phyloP scores from a whole-genome alignment of 148 eudicot genomes.

The Rhododendron mucronatum region DNA sequence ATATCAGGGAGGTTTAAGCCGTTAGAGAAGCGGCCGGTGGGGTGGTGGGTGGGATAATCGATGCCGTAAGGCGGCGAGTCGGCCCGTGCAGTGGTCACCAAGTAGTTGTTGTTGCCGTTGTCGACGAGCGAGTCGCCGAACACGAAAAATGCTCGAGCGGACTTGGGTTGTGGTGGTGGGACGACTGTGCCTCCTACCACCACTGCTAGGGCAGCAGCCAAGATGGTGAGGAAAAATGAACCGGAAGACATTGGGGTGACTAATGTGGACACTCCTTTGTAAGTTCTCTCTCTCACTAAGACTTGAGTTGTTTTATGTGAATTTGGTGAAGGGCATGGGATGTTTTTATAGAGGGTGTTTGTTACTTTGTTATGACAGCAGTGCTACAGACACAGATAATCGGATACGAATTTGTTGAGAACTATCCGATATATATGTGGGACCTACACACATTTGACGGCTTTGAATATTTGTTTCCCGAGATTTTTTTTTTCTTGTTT shows the following conservation, averaged over 20 bases:
- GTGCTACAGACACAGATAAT: not conserved
- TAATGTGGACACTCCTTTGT: not conserved
- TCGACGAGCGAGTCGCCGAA: constrained; percentile 82
- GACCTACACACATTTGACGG: not conserved
- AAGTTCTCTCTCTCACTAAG: not conserved
- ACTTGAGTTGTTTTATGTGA: not conserved
- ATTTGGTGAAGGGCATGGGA: not conserved
- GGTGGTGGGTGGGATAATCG: constrained; percentile 55
- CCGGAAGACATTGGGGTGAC: not conserved
- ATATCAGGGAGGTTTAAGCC: constrained; percentile 63
- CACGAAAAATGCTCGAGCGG: constrained; percentile 64
- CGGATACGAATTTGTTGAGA: not conserved
- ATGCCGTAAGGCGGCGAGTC: constrained; percentile 71
- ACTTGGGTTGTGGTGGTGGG: constrained; percentile 21
- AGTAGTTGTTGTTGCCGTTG: constrained; percentile 73
- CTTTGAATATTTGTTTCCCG: not conserved
- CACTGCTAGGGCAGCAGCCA: not conserved
- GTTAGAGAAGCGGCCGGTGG: constrained; percentile 80
- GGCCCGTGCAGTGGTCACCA: constrained; percentile 69
- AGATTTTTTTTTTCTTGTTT: not conserved
- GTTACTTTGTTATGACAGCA: not conserved
- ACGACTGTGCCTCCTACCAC: not conserved
- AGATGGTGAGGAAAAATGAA: not conserved
- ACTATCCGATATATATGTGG: not conserved
- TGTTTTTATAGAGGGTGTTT: not conserved